phyloP scores from a whole-genome alignment of 129 eudicot genomes.

The Escallonia herrerae region DNA sequence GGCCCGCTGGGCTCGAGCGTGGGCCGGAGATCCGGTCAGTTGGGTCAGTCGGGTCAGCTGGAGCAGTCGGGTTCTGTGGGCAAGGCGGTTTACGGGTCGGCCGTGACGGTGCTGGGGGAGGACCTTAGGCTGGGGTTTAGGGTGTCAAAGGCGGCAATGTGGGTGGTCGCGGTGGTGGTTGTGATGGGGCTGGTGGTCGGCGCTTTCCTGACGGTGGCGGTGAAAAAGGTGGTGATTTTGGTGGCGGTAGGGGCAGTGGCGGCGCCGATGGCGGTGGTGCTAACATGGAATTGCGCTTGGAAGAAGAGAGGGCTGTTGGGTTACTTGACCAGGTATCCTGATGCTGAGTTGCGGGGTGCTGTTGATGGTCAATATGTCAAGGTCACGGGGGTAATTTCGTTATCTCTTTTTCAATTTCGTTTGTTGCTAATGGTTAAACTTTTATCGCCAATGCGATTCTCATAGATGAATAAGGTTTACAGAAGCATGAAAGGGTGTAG shows the following conservation, averaged over 20 bases:
- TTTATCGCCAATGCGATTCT: neutral
- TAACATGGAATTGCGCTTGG: constrained; percentile 57
- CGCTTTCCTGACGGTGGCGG: constrained; percentile 68
- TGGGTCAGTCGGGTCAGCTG: constrained; percentile 27
- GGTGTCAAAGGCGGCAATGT: constrained; percentile 68
- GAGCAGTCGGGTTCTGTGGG: constrained; percentile 18
- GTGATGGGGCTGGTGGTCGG: constrained; percentile 79
- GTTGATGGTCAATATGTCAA: constrained; percentile 92
- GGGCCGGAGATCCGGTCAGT: constrained; percentile 62
- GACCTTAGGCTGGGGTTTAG: constrained; percentile 64
- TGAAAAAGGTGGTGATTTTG: constrained; percentile 53
- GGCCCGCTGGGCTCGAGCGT: constrained; percentile 67
- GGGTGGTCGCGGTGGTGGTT: constrained; percentile 61
- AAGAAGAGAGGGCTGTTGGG: constrained; percentile 33
- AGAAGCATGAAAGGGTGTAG: too few relatives aligned
- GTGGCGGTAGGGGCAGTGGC: constrained; percentile 47
- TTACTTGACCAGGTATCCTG: constrained; percentile 51
- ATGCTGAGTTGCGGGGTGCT: constrained; percentile 94
- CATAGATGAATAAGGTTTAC: too few relatives aligned
- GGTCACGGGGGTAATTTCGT: constrained; percentile 83
- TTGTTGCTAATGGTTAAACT: neutral
- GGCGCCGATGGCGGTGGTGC: constrained; percentile 18
- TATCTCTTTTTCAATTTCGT: neutral
- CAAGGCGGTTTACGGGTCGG: constrained; percentile 60
- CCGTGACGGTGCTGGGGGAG: constrained; percentile 59